phyloP scores from a whole-genome alignment of 2,329 filamentous ascomycete genomes.

The Chrysoporthe austroafricana region DNA sequence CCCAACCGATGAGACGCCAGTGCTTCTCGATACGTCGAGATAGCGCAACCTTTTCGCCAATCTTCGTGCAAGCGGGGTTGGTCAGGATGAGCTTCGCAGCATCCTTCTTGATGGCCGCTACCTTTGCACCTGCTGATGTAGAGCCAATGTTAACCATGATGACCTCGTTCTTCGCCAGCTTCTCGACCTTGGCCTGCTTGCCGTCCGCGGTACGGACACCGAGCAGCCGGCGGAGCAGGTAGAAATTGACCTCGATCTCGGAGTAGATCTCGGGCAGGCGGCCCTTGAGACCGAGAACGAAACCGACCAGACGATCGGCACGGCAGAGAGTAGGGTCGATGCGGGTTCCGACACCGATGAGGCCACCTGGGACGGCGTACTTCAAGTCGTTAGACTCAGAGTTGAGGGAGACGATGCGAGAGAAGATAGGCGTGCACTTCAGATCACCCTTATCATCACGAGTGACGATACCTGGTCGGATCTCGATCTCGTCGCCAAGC shows the following conservation, averaged over 20 bases:
- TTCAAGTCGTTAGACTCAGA: slow-evolving; percentile 98
- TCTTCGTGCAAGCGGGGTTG: slow-evolving; percentile 92
- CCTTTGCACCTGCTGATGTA: slow-evolving; percentile 96
- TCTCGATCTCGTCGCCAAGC: slow-evolving; percentile 97
- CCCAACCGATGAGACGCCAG: slow-evolving; percentile 94
- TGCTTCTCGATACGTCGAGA: slow-evolving; percentile 98
- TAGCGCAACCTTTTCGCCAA: slow-evolving; percentile 97
- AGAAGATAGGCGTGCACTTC: slow-evolving; percentile 97
- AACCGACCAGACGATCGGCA: slow-evolving; percentile 97
- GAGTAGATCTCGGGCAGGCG: slow-evolving; percentile 95
- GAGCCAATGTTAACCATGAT: slow-evolving; percentile 99
- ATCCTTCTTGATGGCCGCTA: slow-evolving; percentile 95
- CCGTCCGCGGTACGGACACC: slow-evolving; percentile 98
- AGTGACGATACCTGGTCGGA: slow-evolving; percentile 96
- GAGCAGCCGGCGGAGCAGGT: slow-evolving; percentile 88
- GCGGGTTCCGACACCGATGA: slow-evolving; percentile 97
- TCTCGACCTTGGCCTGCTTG: slow-evolving; percentile 99
- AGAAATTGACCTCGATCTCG: slow-evolving; percentile 99
- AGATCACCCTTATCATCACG: slow-evolving; percentile 93
- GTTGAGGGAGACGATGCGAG: slow-evolving; percentile 90
- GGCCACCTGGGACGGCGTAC: slow-evolving; percentile 94
- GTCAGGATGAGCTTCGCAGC: slow-evolving; percentile 93
- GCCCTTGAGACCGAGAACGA: slow-evolving; percentile 94
- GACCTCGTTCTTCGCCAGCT: slow-evolving; percentile 97
- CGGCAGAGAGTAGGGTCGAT: slow-evolving; percentile 98